Conservation (phyloP, 139 green algal genomes). For the Edaphochlamys debaryana region DNA sequence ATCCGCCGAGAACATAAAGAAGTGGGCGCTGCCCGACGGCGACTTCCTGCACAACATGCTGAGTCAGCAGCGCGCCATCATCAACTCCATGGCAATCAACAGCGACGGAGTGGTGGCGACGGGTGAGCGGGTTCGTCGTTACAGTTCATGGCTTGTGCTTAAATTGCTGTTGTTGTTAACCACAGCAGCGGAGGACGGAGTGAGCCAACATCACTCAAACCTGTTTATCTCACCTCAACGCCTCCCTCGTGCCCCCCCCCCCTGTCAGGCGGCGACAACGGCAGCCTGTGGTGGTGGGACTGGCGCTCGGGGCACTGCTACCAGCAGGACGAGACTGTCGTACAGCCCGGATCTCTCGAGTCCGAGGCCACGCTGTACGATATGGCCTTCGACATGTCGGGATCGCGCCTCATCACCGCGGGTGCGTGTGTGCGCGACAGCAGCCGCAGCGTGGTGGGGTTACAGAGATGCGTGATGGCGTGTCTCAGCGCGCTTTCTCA, state of each 20-base stretch:
- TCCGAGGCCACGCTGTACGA: constrained; percentile 64
- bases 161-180: too few relatives aligned
- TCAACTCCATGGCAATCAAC: constrained; percentile 95
- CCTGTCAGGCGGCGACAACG: constrained; percentile 71
- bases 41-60: constrained; percentile 99
- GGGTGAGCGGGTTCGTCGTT: constrained; percentile 73
- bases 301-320: constrained; percentile 95
- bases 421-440: too few relatives aligned
- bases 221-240: too few relatives aligned
- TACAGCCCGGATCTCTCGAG: constrained; percentile 96
- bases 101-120: constrained; percentile 93
- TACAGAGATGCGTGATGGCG: too few relatives aligned
- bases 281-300: constrained; percentile 88
- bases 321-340: constrained; percentile 85
- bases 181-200: too few relatives aligned
- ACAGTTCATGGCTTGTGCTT: too few relatives aligned
- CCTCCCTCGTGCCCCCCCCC: too few relatives aligned
- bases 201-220: too few relatives aligned
- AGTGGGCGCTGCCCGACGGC: constrained; percentile 87
- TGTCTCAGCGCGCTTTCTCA: too few relatives aligned
- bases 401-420: constrained; percentile 29
- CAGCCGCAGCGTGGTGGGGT: not conserved
- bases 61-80: constrained; percentile 90
- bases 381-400: constrained; percentile 56
- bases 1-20: constrained; percentile 98